These are phyloP conservation scores for Capsicum rhomboideum DNA, from an alignment of 257 asterid genomes.

Conservation along the genomic window DNA sequence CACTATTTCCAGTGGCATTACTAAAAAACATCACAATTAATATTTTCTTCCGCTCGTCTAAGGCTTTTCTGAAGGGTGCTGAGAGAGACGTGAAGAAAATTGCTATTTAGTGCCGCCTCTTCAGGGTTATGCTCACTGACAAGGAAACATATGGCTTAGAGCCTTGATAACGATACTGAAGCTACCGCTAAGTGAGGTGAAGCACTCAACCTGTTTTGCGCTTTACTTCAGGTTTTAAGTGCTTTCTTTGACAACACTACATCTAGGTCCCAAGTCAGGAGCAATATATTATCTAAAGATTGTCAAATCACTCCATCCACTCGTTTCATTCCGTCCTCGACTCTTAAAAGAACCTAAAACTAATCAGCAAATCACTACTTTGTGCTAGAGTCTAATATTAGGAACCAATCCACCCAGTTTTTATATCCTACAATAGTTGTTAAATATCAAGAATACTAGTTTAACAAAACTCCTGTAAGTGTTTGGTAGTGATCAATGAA, in stretches of 20 bases:
- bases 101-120: neutral
- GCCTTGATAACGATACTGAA: no score
- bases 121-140: neutral
- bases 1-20: neutral
- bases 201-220: neutral
- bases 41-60: neutral
- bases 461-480: neutral
- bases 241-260: neutral
- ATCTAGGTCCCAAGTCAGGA: neutral
- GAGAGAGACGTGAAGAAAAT: neutral
- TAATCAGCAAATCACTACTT: neutral
- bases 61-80: neutral
- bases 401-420: neutral
- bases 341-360: neutral
- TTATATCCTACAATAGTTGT: neutral
- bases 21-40: neutral
- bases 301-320: neutral
- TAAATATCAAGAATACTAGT: neutral
- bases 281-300: neutral
- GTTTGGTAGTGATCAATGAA: no score
- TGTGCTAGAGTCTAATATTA: neutral
- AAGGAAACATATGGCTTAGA: no score
- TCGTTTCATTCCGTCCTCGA: neutral
- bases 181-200: neutral
- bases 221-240: neutral